Evolutionary conservation across 139 green algal genomes (phyloP), one percentile per base, ranked within the genome.

Genomic region (Tetradesmus lagerheimii): DNA sequence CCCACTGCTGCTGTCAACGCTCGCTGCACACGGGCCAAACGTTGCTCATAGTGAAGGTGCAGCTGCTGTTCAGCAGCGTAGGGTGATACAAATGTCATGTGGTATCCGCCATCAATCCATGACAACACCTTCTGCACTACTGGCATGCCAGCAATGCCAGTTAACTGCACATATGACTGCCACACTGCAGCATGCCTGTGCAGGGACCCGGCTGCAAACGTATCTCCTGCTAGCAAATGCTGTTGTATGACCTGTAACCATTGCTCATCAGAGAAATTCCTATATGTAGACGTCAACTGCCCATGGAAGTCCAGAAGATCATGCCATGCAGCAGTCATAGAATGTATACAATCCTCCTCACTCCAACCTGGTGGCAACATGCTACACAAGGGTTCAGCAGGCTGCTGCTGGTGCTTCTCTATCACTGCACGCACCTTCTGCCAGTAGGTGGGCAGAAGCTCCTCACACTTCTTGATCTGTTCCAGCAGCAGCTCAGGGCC

Each of bases 21-120:
- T 38, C 43, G 39, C 82, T 27, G 8, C 45, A 8, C 25, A 5
- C 37, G 62, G 34, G 80, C n/a, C n/a, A n/a, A n/a, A n/a, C n/a
- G n/a, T n/a, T n/a, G n/a, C n/a, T n/a, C n/a, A n/a, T n/a, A n/a
- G 34, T 57, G 57, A 62, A 57, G 82, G 66, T 88, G 82, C 23
- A 25, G 6, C 27, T 88, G 82, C 57, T 88, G 82, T 4, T 50
- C 57, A 57, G 20, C 43, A n/a, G 31, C 34, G 25, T 25, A 88
- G 27, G 82, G 35, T n/a, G 29, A 35, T 9, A 74, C 45, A 35
- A 88, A 71, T 14, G 18, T 37, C 29, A 88, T 12, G 15, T 27
- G 38, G 67, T 88, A 88, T 11, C 82, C 82, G 47, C 41, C 6
- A 25, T 35, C 2, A 39, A 88, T 23, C 82, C 82, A 88, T 4